Base-by-base conservation (phyloP, 371 early-diverging fungal species). In the Apophysomyces trapeziformis region DNA sequence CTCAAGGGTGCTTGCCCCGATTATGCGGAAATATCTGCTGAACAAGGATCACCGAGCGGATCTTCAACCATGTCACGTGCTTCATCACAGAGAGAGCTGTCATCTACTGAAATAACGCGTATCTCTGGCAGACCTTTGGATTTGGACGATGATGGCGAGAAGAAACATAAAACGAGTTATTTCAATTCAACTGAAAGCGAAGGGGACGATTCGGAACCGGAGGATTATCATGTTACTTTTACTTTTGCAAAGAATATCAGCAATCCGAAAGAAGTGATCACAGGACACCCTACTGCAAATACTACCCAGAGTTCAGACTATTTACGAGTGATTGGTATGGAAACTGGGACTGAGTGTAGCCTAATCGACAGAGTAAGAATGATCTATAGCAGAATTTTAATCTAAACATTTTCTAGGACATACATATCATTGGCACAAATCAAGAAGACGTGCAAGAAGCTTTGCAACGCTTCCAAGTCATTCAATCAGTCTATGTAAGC, bases 401-500 rank as follows among this genome's bases (percentile, higher is more conserved):
- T 26, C 54, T 50, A 9, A 26, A 38, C 7, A 7, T 47, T 41
- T 8, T 44, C 32, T 65, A 80, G 78, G 66, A 41, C 26, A 68
- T 82, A 21, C 7, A 32, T 1, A 74, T 82, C 7, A 57, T 38
- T 12, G 78, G 77, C 1, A 35, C 26, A 2, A 66, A 47, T 13
- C 14, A 46, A 12, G 57, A 65, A 5, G 56, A 56, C 60, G 73
- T 79, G 0, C 45, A 72, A 36, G 72, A 76, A 7, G 82, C 85
- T 12, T 37, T 62, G 0, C 35, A 73, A n/a, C 68, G 76, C 13
- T 76, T 84, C n/a, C 36, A 54, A 26, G 62, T 58, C 7, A 61
- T 82, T 0, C 74, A 84, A 67, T 71, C 65, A 0, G 37, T 72
- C 12, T 77, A 68, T 61, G 84, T 82, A 70, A 65, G 72, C 36